A percentile compares a stretch with the other conserved stretches of the same genome.
phyloP scores from a whole-genome alignment of 169 alveolate genomes.

The Prorocentrum cordatum region DNA sequence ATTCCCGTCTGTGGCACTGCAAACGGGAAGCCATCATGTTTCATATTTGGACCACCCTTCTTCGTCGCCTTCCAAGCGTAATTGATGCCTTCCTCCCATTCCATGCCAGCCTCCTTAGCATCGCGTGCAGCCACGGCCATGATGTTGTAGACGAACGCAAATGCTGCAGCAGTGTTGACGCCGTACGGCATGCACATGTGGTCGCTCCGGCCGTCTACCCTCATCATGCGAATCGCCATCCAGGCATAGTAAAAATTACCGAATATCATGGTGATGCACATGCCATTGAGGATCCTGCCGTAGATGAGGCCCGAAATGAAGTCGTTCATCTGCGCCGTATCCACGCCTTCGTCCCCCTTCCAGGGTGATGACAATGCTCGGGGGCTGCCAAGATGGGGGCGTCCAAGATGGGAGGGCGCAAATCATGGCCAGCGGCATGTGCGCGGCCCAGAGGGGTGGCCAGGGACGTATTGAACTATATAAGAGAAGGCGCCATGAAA shows the following conservation, averaged over 20 bases:
- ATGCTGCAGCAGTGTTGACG: slow-evolving; percentile 41
- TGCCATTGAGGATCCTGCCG: slow-evolving; percentile 8
- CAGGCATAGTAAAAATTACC: slow-evolving; percentile 32
- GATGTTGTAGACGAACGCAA: slow-evolving; percentile 19
- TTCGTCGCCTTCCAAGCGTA: too few relatives aligned
- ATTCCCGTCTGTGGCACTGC: too few relatives aligned
- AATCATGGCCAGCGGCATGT: too few relatives aligned
- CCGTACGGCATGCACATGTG: too few relatives aligned
- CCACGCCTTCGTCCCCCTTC: not conserved
- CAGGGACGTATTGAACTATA: too few relatives aligned
- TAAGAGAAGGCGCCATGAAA: too few relatives aligned
- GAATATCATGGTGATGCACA: slow-evolving; percentile 39
- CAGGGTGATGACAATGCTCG: too few relatives aligned
- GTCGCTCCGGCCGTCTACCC: not conserved
- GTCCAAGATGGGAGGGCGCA: too few relatives aligned
- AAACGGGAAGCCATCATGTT: too few relatives aligned
- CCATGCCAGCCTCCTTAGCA: slow-evolving; percentile 9
- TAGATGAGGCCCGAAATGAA: not conserved
- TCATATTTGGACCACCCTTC: too few relatives aligned
- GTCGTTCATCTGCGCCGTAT: not conserved
- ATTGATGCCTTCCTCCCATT: slow-evolving; percentile 8
- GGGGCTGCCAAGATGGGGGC: too few relatives aligned
- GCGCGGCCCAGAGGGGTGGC: too few relatives aligned
- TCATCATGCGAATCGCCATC: slow-evolving; percentile 43
- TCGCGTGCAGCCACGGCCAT: slow-evolving; percentile 14